Percentiles rank a stretch among this genome's conserved stretches.
Evolutionary conservation across 2,329 filamentous ascomycete genomes (phyloP).

Genomic region (Sarocladiaceae sp.): DNA sequence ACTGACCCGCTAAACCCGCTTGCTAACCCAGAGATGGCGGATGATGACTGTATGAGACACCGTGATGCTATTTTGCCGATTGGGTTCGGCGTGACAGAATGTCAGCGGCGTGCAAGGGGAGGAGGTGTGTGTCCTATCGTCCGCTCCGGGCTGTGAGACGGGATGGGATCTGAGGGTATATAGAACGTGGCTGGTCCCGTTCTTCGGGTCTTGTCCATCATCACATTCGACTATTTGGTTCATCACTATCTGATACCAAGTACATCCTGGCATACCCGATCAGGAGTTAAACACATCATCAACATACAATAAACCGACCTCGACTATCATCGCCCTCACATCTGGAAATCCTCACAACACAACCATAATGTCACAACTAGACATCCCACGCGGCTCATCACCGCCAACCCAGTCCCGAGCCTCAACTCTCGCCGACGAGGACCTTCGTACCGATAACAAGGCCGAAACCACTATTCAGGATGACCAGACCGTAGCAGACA

Average conservation of each 20-base stretch:
- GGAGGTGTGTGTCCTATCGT: too few species aligned
- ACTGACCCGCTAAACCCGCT: constrained; percentile 5
- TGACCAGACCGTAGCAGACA: constrained; percentile 2
- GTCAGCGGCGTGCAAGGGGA: too few species aligned
- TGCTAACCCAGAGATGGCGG: neutral
- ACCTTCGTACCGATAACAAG: constrained; percentile 2
- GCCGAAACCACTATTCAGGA: neutral
- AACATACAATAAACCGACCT: neutral
- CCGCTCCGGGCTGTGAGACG: neutral
- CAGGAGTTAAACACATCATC: too few species aligned
- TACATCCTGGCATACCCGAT: neutral
- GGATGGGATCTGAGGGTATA: neutral
- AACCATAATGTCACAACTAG: constrained; percentile 5
- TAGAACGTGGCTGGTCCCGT: neutral
- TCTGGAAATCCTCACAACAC: neutral
- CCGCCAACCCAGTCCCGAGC: neutral
- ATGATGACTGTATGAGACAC: constrained; percentile 6
- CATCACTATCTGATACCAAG: too few species aligned
- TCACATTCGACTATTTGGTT: too few species aligned
- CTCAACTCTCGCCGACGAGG: constrained; percentile 8
- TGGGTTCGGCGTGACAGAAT: neutral
- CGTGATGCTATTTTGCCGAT: neutral
- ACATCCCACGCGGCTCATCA: constrained; percentile 6
- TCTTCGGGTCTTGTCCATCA: too few species aligned
- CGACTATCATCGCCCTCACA: neutral